Conservation (phyloP, 2,329 filamentous ascomycete genomes). For the Phialophora verrucosa region DNA sequence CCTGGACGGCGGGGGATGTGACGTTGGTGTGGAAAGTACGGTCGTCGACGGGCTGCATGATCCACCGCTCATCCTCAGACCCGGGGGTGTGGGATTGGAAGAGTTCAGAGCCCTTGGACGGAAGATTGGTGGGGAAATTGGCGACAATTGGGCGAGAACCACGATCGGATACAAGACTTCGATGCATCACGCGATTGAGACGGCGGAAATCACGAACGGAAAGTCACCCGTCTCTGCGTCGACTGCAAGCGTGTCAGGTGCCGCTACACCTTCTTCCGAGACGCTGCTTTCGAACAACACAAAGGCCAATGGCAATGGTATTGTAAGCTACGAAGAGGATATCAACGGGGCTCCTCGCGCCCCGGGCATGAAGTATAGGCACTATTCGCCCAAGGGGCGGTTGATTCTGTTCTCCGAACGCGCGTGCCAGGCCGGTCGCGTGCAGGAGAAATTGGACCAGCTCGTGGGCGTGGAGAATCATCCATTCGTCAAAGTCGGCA, state of each 20-base stretch:
- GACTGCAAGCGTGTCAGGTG: background rate
- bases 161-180: constrained; percentile 71
- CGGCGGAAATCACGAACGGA: background rate
- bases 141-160: constrained; percentile 77
- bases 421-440: constrained; percentile 40
- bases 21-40: constrained; percentile 93
- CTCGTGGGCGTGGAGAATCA: constrained; percentile 41
- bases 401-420: constrained; percentile 72
- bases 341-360: constrained; percentile 68
- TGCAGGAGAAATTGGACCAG: constrained; percentile 29
- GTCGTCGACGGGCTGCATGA: constrained; percentile 87
- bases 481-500: constrained; percentile 44
- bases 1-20: constrained; percentile 83
- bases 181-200: constrained; percentile 4
- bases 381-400: constrained; percentile 89
- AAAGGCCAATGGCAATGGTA: background rate
- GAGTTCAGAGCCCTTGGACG: constrained; percentile 72
- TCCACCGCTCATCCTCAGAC: constrained; percentile 81
- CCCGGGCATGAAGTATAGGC: constrained; percentile 98
- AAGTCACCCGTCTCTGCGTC: background rate
- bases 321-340: constrained; percentile 26
- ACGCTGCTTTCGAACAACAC: background rate
- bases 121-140: constrained; percentile 54
- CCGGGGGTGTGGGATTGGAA: constrained; percentile 74
- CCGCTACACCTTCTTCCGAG: constrained; percentile 13